Percentiles rank a stretch among this genome's conserved stretches.
Evolutionary conservation across 2,329 filamentous ascomycete genomes (phyloP).

Genomic region (Rutstroemia sp.): DNA sequence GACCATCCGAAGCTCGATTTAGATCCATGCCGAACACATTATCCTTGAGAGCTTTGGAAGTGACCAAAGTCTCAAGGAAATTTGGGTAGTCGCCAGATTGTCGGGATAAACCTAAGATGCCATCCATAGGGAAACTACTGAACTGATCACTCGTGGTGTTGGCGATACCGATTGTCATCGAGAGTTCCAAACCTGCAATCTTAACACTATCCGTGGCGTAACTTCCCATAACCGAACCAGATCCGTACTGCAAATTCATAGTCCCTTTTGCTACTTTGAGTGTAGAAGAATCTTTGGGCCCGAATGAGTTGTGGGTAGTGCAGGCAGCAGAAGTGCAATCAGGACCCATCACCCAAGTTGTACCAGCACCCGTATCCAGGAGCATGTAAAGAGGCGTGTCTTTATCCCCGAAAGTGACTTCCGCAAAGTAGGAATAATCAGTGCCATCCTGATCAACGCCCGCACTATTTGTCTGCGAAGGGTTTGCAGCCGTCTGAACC

Average conservation of each 20-base stretch:
- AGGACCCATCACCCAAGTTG: slow-evolving; percentile 77
- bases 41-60: slow-evolving; percentile 47
- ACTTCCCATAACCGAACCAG: slow-evolving; percentile 62
- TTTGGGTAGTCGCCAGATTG: slow-evolving; percentile 49
- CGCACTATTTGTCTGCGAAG: slow-evolving; percentile 41
- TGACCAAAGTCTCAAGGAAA: slow-evolving; percentile 56
- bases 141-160: slow-evolving; percentile 68
- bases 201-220: slow-evolving; percentile 59
- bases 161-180: slow-evolving; percentile 66
- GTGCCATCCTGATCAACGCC: slow-evolving; percentile 57
- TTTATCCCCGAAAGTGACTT: slow-evolving; percentile 48
- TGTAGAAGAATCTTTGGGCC: slow-evolving; percentile 55
- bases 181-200: slow-evolving; percentile 57
- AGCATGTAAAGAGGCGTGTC: slow-evolving; percentile 52
- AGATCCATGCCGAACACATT: slow-evolving; percentile 69
- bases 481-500: slow-evolving; percentile 25
- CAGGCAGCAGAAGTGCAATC: slow-evolving; percentile 62
- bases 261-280: slow-evolving; percentile 43
- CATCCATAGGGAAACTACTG: slow-evolving; percentile 73
- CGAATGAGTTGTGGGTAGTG: slow-evolving; percentile 61
- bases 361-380: slow-evolving; percentile 59
- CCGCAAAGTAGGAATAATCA: slow-evolving; percentile 58
- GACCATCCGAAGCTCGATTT: slow-evolving; percentile 56
- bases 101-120: slow-evolving; percentile 73
- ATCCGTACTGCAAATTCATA: slow-evolving; percentile 70